Conservation (phyloP, 768 basidiomycete genomes). For the Tricholoma flavovirens region DNA sequence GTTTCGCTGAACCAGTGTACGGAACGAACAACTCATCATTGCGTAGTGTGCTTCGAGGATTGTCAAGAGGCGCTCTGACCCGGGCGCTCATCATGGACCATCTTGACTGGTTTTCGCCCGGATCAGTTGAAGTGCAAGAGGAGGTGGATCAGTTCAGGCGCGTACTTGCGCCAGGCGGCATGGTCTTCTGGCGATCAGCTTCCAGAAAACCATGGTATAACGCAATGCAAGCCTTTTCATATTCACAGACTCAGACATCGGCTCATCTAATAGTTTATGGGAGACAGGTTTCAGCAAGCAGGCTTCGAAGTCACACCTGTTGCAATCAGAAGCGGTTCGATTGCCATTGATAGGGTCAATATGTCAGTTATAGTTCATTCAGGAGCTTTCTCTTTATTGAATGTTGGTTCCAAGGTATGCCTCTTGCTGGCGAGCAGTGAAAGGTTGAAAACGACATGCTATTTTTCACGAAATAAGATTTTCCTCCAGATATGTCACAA, state of each 20-base stretch:
- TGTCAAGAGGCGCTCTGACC: constrained; percentile 41
- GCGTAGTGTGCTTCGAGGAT: constrained; percentile 27
- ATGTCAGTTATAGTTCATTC: constrained; percentile 39
- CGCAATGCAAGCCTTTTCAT: constrained; percentile 28
- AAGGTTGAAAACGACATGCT: constrained; percentile 9
- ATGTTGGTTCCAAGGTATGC: constrained; percentile 23
- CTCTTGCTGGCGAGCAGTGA: constrained; percentile 29
- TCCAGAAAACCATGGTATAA: constrained; percentile 64
- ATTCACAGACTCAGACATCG: not conserved
- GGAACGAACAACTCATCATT: not conserved
- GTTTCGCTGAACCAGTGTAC: constrained; percentile 11
- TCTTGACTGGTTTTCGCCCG: constrained; percentile 53
- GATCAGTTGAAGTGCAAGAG: constrained; percentile 39
- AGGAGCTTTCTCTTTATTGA: not conserved
- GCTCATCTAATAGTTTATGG: not conserved
- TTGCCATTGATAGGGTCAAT: constrained; percentile 63
- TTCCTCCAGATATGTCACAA: constrained; percentile 68
- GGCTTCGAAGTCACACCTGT: constrained; percentile 52
- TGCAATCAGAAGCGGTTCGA: constrained; percentile 43
- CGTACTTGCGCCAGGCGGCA: constrained; percentile 52
- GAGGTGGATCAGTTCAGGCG: constrained; percentile 53
- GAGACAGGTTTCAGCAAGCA: constrained; percentile 38
- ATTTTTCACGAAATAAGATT: constrained; percentile 42
- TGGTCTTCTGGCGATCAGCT: constrained; percentile 63
- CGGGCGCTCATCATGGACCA: constrained; percentile 70